A percentile compares a stretch with the other conserved stretches of the same genome.
These are phyloP conservation scores for Fusarium sp. DNA, from an alignment of 2,329 filamentous ascomycete species.

Conservation along the genomic window DNA sequence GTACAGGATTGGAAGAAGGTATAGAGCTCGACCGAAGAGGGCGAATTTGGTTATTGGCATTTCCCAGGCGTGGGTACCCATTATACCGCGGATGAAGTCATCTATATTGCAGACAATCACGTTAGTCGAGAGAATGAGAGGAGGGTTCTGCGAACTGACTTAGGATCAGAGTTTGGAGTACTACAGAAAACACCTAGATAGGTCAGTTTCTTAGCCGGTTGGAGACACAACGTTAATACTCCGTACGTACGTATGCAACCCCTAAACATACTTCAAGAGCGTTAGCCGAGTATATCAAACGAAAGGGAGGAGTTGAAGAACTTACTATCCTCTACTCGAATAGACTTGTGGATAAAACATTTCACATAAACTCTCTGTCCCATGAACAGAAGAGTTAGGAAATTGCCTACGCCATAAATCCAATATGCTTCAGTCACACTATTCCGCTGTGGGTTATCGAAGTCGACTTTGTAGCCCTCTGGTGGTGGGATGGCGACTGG, in stretches of 20 bases:
- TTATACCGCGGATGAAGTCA: slow-evolving; percentile 17
- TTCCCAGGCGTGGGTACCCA: slow-evolving; percentile 30
- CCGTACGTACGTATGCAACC: slow-evolving; percentile 8
- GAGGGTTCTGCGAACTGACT: background rate
- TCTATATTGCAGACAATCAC: background rate
- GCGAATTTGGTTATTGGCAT: slow-evolving; percentile 23
- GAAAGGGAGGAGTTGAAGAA: background rate
- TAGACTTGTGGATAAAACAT: slow-evolving; percentile 7
- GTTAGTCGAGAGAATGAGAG: background rate
- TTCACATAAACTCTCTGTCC: slow-evolving; percentile 42
- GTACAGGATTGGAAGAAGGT: slow-evolving; percentile 23
- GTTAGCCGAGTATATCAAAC: background rate
- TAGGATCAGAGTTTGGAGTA: slow-evolving; percentile 19
- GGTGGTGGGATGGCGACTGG: slow-evolving; percentile 41
- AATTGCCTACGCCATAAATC: slow-evolving; percentile 37
- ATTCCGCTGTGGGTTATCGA: slow-evolving; percentile 42
- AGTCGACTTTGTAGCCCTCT: slow-evolving; percentile 45
- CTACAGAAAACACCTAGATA: slow-evolving; percentile 14
- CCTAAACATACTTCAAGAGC: background rate
- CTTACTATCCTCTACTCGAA: slow-evolving; percentile 12
- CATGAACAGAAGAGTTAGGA: slow-evolving; percentile 24
- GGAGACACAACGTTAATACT: accelerated
- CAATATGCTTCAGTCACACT: slow-evolving; percentile 30
- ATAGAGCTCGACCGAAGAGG: slow-evolving; percentile 2
- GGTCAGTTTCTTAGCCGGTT: background rate